Evolutionary conservation across 441 rosid genomes (phyloP), one percentile per base, ranked within the genome.

Genomic region (Croton setiger): DNA sequence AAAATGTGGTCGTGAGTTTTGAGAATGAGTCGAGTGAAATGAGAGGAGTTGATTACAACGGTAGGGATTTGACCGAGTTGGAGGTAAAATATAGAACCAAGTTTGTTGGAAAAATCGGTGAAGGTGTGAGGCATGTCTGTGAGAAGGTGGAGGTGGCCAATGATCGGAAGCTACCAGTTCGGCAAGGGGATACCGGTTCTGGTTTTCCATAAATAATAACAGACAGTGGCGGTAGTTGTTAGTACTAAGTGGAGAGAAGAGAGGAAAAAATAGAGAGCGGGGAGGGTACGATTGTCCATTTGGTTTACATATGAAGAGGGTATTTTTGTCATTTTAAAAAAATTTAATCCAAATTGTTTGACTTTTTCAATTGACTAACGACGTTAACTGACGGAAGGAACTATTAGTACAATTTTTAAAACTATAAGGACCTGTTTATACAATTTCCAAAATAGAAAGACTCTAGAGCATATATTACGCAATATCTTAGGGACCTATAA

Each of bases 101-200:
- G 76, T 59, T 72, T 78, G 37, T 63, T 51, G 1, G 86, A 65
- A 0, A 85, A 79, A 61, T 48, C 45, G 17, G 36, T 44, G 63
- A 69, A 87, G 85, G 45, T 36, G 74, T 85, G 86, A 31, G 88
- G 86, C 57, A 37, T 39, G 48, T 54, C 45, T 5, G 83, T 78
- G 3, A 85, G 76, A 64, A 79, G 88, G 74, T 81, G 87, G 63
- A 87, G 85, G 73, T 85, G 85, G 35, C 92, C 90, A 4, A 85
- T 68, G 74, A 87, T 59, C 2, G 90, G 90, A 17, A 87, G 71
- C 73, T 78, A 80, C 5, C 45, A 90, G 90, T 66, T 85, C 27
- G 61, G 88, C 88, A 12, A 89, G 92, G 60, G 81, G 85, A 58
- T 78, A 80, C 41, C 43, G 62, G 3, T 36, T 36, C 37, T 78